These are phyloP conservation scores for Parathielavia hyrcaniae DNA, from an alignment of 495 filamentous ascomycete species.

Conservation along the genomic window DNA sequence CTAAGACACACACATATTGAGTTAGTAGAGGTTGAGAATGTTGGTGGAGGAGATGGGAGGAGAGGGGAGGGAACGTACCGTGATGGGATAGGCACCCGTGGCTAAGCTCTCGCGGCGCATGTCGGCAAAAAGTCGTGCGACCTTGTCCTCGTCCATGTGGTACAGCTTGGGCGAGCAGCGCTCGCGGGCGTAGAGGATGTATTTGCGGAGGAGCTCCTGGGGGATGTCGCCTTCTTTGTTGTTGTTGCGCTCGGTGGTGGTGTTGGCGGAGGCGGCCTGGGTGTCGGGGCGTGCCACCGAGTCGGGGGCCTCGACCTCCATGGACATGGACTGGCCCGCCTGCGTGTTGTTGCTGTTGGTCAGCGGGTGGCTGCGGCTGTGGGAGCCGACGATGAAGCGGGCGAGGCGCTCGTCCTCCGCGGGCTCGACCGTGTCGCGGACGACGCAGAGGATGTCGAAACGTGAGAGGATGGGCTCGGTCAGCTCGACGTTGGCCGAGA, in stretches of 20 bases:
- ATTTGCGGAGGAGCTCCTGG: constrained; percentile 90
- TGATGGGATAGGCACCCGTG: constrained; percentile 96
- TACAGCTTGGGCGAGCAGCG: constrained; percentile 87
- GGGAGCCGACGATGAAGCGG: constrained; percentile 88
- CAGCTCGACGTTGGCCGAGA: constrained; percentile 91
- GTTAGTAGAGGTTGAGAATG: constrained; percentile 16
- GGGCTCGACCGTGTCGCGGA: constrained; percentile 95
- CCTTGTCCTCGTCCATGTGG: constrained; percentile 97
- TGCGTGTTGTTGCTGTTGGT: constrained; percentile 37
- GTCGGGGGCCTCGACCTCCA: constrained; percentile 52
- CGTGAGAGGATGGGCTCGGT: constrained; percentile 97
- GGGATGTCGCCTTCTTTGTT: constrained; percentile 74
- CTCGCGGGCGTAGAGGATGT: constrained; percentile 93
- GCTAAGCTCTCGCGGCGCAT: constrained; percentile 89
- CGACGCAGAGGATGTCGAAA: constrained; percentile 97
- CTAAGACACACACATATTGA: constrained; percentile 38
- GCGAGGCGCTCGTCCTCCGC: constrained; percentile 91
- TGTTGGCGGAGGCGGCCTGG: constrained; percentile 34
- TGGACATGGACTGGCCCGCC: constrained; percentile 47
- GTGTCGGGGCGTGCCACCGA: constrained; percentile 27
- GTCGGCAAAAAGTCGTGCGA: constrained; percentile 89
- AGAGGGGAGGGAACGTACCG: constrained; percentile 52
- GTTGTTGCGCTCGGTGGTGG: constrained; percentile 46
- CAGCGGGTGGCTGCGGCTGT: constrained; percentile 83
- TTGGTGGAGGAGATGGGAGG: neutral